Base-by-base conservation (phyloP, 768 basidiomycete species). In the Paxillus ammoniavirescens region DNA sequence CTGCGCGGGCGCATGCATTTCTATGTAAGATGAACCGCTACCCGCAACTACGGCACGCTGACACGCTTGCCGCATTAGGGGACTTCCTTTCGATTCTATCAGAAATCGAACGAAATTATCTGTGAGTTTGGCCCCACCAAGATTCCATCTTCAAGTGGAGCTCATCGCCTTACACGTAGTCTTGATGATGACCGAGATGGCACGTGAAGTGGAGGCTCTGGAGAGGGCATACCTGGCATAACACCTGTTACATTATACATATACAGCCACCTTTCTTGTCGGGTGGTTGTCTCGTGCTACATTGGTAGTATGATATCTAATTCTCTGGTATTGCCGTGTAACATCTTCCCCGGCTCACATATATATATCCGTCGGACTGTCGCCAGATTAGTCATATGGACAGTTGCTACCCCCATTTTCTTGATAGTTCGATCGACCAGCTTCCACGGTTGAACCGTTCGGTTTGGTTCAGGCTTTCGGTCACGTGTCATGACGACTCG, bases 51-150 rank as follows among this genome's bases (percentile, higher is more conserved):
- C 44, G 18, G 40, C 56, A 43, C 26, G 23, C 47, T 51, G 33
- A 30, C 61, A 42, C 47, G 49, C 26, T 38, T 42, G 12, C 21
- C 3, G 33, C 43, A 62, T 10, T 61, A 93, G 91, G 90, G 90
- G 93, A 95, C 74, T 96, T 96, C 72, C 73, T 95, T 26, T 91
- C 87, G 48, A 93, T 96, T 59, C 70, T 96, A 42, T 91, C 87
- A 36, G 93, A 95, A 73, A 93, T 96, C 61, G 93, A 95, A 65
- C 77, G 88, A 57, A 91, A 94, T 70, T 95, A 95, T 76, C 71
- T 91, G 86, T 89, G 61, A 65, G 82, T 79, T 45, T 33, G 26
- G 36, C 33, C 42, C 37, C 4, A 33, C 33, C 10, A n/a, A 26
- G 2, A 28, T 23, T 21, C 4, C 42, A n/a, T 42, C 15, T 33